Percentiles rank a stretch among this genome's conserved stretches.
phyloP scores from a whole-genome alignment of 2,329 filamentous ascomycete genomes.

The Colletotrichum scovillei region DNA sequence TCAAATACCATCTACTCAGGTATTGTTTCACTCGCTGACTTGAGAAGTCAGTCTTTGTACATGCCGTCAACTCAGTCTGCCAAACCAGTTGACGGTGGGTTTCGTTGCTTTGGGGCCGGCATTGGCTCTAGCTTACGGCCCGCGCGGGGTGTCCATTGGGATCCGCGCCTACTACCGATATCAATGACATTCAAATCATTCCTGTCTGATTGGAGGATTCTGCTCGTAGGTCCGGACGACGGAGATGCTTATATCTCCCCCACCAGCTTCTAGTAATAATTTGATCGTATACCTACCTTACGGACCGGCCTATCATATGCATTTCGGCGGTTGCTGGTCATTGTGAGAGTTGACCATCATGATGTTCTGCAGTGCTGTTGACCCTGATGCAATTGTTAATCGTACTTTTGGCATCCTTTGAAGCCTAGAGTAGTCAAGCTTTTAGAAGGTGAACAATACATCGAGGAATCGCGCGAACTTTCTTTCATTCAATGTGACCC shows the following conservation, averaged over 20 bases:
- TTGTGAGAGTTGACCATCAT: not conserved
- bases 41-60: not conserved
- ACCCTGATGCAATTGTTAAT: not conserved
- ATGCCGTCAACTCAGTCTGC: not conserved
- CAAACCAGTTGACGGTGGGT: not conserved
- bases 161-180: not conserved
- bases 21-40: not conserved
- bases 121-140: not conserved
- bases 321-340: not conserved
- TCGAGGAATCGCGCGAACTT: not conserved
- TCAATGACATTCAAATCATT: constrained; percentile 15
- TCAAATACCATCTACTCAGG: not conserved
- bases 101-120: not conserved
- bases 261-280: not conserved
- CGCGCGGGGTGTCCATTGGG: not conserved
- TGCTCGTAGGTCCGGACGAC: not conserved
- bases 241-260: constrained; percentile 16
- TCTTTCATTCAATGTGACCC: not conserved
- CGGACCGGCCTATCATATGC: not conserved
- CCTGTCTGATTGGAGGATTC: constrained; percentile 4
- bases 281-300: not conserved
- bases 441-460: not conserved
- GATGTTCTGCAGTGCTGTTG: not conserved
- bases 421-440: not conserved
- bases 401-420: not conserved